These are phyloP conservation scores for Fusarium beomiforme DNA, from an alignment of 2,329 filamentous ascomycete genomes.

Conservation along the genomic window DNA sequence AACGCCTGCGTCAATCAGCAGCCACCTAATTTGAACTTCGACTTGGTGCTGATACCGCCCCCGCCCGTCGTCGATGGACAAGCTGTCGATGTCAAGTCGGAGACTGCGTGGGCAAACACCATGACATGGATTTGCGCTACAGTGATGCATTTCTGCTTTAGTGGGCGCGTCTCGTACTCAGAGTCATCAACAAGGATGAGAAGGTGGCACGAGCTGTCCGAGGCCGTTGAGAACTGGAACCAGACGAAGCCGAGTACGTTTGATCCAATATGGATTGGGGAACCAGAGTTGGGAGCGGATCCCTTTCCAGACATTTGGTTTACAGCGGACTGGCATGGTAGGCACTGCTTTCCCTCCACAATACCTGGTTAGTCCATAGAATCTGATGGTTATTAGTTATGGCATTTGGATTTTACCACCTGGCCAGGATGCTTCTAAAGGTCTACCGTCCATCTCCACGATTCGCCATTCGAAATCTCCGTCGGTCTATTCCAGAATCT, in stretches of 20 bases:
- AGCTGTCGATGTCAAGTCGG: constrained; percentile 10
- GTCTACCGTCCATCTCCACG: constrained; percentile 3
- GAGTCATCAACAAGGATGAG: neutral
- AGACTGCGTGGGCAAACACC: constrained; percentile 33
- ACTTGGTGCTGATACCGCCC: neutral
- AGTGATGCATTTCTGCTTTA: constrained; percentile 27
- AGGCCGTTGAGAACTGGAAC: constrained; percentile 4
- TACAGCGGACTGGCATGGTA: constrained; percentile 12
- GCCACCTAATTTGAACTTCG: constrained; percentile 14
- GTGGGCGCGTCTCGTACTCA: neutral
- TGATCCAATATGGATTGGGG: constrained; percentile 1
- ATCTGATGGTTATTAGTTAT: neutral
- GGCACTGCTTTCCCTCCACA: neutral
- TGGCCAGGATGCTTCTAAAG: constrained; percentile 1
- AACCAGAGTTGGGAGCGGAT: neutral
- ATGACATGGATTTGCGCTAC: constrained; percentile 35
- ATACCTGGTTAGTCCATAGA: neutral
- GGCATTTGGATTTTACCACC: constrained; percentile 4
- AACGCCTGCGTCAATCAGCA: constrained; percentile 35
- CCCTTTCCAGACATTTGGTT: constrained; percentile 8
- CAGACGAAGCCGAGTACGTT: neutral
- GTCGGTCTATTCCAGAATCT: neutral
- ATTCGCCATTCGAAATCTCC: neutral
- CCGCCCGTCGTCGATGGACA: neutral
- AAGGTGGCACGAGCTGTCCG: constrained; percentile 6